Base-by-base conservation (phyloP, 176 grass and related monocot genomes). In the Tillandsia fasciculata region DNA sequence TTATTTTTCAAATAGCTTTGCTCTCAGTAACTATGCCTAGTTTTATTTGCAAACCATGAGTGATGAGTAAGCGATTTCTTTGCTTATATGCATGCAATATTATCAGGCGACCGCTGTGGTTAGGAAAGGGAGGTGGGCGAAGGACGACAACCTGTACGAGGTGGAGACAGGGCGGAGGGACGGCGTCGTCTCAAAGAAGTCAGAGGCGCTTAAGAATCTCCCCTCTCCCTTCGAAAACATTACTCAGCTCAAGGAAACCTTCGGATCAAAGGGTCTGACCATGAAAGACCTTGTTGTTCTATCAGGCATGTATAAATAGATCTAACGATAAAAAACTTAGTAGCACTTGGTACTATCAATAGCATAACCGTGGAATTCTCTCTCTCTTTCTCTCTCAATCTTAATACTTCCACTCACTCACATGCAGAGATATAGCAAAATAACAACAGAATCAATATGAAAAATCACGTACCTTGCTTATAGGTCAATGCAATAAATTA, bases 241-340 rank as follows among this genome's bases (percentile, higher is more conserved):
- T 42, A 63, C 28, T 11, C 71, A 82, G 79, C 79, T 91, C 11
- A 85, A 67, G 64, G 63, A 23, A 5, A 77, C 75, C 15, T 91
- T 91, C 50, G 64, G 52, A 3, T 87, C 88, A 53, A 91, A 87
- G 75, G 79, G 79, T n/a, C 78, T 91, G 52, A 50, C 57, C 52
- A n/a, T 91, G 64, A 88, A 87, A 72, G 89, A 91, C 78, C 68
- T 91, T 5, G 89, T 76, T 53, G 89, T 87, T 87, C 76, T 91
- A 2, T 88, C 85, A 76, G 88, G 88, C 87, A 80, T 14, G 10
- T 29, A 26, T 24, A 2, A 20, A 20, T 20, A 20, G 20, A 20
- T 20, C 20, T 20, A 20, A 20, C 0, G 20, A 20, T 20, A 20
- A 20, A 20, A 20, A 20, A 20, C 20, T 20, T 20, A 20, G 20